These are phyloP conservation scores for Rhizopogon sp. DNA, from an alignment of 768 basidiomycete genomes.

Conservation along the genomic window DNA sequence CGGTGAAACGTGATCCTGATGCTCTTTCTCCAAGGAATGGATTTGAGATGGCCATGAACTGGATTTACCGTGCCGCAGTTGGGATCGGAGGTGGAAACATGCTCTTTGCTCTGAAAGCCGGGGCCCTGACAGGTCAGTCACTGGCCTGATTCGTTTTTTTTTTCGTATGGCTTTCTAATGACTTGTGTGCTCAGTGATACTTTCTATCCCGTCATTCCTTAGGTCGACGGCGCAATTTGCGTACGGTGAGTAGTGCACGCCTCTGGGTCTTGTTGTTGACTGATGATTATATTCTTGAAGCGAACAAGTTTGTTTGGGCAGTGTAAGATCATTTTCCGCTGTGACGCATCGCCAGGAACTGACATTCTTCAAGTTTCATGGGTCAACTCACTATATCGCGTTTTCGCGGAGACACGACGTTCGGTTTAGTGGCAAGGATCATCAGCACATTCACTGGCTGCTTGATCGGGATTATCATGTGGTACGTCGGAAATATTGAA, in stretches of 20 bases:
- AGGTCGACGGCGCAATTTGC: conserved; percentile 51
- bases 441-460: conserved; percentile 63
- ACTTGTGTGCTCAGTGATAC: conserved; percentile 34
- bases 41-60: conserved; percentile 47
- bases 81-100: conserved; percentile 53
- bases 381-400: conserved; percentile 67
- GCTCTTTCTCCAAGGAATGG: conserved; percentile 62
- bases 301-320: conserved; percentile 65
- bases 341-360: not conserved
- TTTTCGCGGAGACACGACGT: conserved; percentile 73
- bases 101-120: conserved; percentile 70
- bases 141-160: not conserved
- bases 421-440: conserved; percentile 57
- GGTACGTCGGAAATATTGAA: conserved; percentile 36
- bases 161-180: not conserved
- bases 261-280: not conserved
- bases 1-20: conserved; percentile 64
- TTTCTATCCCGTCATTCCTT: conserved; percentile 58
- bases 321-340: conserved; percentile 37
- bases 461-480: conserved; percentile 57
- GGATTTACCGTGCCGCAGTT: conserved; percentile 34
- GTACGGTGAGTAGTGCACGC: conserved; percentile 39
- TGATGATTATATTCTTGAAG: conserved; percentile 27
- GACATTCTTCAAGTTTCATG: conserved; percentile 48
- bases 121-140: conserved; percentile 49